phyloP scores from a whole-genome alignment of 225 moss, liverwort and hornwort genomes.

The Pseudisothecium myosuroides region DNA sequence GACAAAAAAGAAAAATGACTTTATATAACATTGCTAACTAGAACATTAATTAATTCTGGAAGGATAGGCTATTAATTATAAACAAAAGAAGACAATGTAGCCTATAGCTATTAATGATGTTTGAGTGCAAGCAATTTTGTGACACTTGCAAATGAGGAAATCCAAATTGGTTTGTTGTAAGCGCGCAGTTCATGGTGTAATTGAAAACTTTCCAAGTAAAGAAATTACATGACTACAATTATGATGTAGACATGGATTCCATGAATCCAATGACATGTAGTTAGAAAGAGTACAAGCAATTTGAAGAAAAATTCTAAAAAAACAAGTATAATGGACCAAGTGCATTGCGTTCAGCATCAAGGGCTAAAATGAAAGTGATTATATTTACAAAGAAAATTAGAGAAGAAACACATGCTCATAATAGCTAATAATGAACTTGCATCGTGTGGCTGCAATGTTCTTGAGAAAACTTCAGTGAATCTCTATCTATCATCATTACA shows the following conservation, averaged over 20 bases:
- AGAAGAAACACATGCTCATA: background rate
- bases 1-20: background rate
- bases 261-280: background rate
- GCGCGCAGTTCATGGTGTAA: fast-evolving
- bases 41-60: fast-evolving
- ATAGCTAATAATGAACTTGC: no score
- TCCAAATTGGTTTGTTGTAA: background rate
- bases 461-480: background rate
- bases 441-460: background rate
- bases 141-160: background rate
- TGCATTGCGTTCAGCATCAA: fast-evolving
- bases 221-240: background rate
- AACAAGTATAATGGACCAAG: fast-evolving
- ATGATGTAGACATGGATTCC: background rate
- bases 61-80: fast-evolving
- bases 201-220: background rate
- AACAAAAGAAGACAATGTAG: fast-evolving
- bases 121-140: background rate
- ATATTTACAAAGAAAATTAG: fast-evolving
- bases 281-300: fast-evolving
- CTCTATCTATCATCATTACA: fast-evolving
- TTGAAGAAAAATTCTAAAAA: background rate
- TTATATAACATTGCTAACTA: background rate
- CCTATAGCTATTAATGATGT: fast-evolving
- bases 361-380: background rate